Evolutionary conservation across 345 rosid species (phyloP).

Genomic region (Stellera chamaejasme): DNA sequence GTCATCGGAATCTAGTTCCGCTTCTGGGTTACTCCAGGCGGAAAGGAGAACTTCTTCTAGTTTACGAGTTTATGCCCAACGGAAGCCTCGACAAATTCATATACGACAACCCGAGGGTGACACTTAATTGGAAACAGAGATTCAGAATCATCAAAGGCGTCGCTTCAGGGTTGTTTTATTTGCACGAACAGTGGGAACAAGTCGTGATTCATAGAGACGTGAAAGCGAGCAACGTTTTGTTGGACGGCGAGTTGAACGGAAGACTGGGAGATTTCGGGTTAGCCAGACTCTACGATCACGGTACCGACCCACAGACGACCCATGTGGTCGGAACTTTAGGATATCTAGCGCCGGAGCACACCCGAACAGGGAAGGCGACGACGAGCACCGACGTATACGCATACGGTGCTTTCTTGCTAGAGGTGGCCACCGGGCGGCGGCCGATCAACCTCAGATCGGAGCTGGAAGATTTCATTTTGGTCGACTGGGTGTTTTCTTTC

Average conservation of each 20-base stretch:
- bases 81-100: slow-evolving; percentile 44
- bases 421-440: slow-evolving; percentile 39
- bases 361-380: slow-evolving; percentile 32
- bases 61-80: slow-evolving; percentile 44
- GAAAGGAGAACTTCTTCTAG: slow-evolving; percentile 30
- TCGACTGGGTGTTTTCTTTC: slow-evolving; percentile 25
- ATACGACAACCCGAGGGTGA: slow-evolving; percentile 5
- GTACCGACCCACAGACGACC: slow-evolving; percentile 28
- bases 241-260: slow-evolving; percentile 29
- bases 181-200: slow-evolving; percentile 47
- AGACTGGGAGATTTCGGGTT: slow-evolving; percentile 40
- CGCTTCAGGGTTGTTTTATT: slow-evolving; percentile 25
- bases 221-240: slow-evolving; percentile 28
- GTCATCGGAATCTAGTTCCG: slow-evolving; percentile 40
- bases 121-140: slow-evolving; percentile 31
- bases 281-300: slow-evolving; percentile 30
- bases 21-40: slow-evolving; percentile 37
- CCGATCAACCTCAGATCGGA: slow-evolving; percentile 14
- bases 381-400: slow-evolving; percentile 33
- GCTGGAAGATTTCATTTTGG: slow-evolving; percentile 14
- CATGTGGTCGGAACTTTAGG: slow-evolving; percentile 34
- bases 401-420: slow-evolving; percentile 33
- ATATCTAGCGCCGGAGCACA: slow-evolving; percentile 30
- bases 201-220: slow-evolving; percentile 40
- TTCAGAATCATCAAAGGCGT: slow-evolving; percentile 30